A percentile compares a stretch with the other conserved stretches of the same genome.
Conservation (phyloP, 805 yeast genomes). For the Candida easanensis region DNA sequence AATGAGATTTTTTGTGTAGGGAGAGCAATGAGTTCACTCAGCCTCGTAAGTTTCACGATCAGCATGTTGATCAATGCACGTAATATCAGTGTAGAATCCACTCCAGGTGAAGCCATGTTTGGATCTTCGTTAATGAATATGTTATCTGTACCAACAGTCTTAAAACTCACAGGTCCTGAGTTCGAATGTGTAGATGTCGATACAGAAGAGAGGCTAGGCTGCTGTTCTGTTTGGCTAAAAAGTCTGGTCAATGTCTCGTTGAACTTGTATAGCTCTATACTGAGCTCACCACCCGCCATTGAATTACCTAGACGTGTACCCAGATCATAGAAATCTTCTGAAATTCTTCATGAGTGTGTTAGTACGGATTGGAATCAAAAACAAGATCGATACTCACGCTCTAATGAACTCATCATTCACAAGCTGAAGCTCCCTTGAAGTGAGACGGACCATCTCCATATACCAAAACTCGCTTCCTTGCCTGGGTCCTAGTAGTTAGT, state of each 20-base stretch:
- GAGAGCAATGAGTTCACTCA: conserved; percentile 6
- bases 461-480: conserved; percentile 25
- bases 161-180: conserved; percentile 2
- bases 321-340: conserved; percentile 16
- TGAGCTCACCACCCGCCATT: conserved; percentile 10
- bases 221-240: conserved; percentile 11
- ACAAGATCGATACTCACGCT: conserved; percentile 8
- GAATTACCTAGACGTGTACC: conserved; percentile 14
- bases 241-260: conserved; percentile 27
- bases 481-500: conserved; percentile 10
- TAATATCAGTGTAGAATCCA: conserved; percentile 19
- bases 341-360: conserved; percentile 4
- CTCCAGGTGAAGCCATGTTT: not conserved
- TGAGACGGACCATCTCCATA: conserved; percentile 16
- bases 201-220: not conserved
- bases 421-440: conserved; percentile 22
- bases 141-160: not conserved
- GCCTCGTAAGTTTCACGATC: conserved; percentile 14
- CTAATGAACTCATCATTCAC: conserved; percentile 23
- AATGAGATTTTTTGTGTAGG: not conserved
- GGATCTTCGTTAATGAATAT: not conserved
- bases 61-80: conserved; percentile 19
- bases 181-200: not conserved
- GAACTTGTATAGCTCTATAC: conserved; percentile 24
- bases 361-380: not conserved